Evolutionary conservation across 1,284 basidiomycete species (phyloP).

Genomic region (Cryptococcus deneoformans): DNA sequence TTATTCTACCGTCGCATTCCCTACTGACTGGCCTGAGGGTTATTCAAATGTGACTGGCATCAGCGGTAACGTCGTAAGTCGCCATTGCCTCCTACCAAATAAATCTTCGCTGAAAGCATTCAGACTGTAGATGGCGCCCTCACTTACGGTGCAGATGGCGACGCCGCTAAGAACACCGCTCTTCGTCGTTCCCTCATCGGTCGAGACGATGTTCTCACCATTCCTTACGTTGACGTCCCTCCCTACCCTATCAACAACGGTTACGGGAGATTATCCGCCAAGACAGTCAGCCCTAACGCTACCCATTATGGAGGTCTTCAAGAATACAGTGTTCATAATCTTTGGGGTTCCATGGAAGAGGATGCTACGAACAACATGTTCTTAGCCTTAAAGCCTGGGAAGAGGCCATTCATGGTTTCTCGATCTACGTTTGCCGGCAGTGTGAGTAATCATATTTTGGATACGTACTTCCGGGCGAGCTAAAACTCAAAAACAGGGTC

Average conservation of each 20-base stretch:
- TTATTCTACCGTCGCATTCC: conserved; percentile 54
- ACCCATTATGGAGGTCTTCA: conserved; percentile 57
- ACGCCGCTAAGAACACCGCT: conserved; percentile 23
- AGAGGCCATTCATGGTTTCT: conserved; percentile 64
- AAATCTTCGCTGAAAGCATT: neutral
- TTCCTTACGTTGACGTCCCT: conserved; percentile 50
- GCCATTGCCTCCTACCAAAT: no score
- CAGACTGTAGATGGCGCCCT: conserved; percentile 61
- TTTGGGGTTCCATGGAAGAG: conserved; percentile 66
- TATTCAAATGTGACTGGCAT: conserved; percentile 63
- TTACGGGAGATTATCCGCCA: conserved; percentile 12
- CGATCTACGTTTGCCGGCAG: conserved; percentile 64
- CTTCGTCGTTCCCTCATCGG: conserved; percentile 44
- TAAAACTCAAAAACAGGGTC: neutral
- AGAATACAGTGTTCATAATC: conserved; percentile 59
- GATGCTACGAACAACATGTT: conserved; percentile 60
- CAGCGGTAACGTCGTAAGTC: conserved; percentile 62
- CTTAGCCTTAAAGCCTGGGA: conserved; percentile 55
- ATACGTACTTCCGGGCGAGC: neutral
- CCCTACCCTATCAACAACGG: conserved; percentile 25
- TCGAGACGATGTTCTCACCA: conserved; percentile 30
- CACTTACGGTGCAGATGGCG: conserved; percentile 52
- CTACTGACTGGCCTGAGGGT: conserved; percentile 48
- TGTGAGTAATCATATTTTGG: conserved; percentile 34
- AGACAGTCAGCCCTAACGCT: conserved; percentile 61